Evolutionary conservation across 306 rosid genomes (phyloP).

Genomic region (Mucuna pruriens): DNA sequence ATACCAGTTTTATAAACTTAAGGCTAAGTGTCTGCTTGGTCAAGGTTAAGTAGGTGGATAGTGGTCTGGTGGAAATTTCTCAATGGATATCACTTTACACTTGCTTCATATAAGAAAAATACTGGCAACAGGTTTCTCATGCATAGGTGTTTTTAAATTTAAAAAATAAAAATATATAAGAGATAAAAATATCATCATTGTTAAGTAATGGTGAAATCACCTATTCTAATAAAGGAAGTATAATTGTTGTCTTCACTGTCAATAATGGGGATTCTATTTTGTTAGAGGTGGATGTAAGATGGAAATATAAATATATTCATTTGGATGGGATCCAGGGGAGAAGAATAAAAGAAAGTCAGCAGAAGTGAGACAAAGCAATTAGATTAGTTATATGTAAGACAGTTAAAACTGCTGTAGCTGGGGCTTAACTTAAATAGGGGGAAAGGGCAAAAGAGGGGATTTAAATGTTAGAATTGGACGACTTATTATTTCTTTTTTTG

Average conservation of each 20-base stretch:
- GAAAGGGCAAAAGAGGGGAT: not conserved
- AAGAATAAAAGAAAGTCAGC: not conserved
- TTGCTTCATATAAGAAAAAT: not conserved
- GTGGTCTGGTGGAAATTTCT: not conserved
- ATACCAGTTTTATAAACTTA: not conserved
- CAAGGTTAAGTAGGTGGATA: not conserved
- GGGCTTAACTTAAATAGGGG: not conserved
- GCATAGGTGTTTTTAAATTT: no score
- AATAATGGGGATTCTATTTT: not conserved
- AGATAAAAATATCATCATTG: no score
- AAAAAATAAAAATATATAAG: no score
- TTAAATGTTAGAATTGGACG: not conserved
- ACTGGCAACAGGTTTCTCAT: not conserved
- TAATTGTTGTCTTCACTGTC: not conserved
- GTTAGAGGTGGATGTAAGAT: not conserved
- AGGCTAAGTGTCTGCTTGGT: not conserved
- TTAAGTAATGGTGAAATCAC: not conserved
- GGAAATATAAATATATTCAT: slow-evolving; percentile 21
- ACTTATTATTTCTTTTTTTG: not conserved
- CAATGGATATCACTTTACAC: slow-evolving; percentile 3
- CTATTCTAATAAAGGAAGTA: not conserved
- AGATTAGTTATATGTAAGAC: not conserved
- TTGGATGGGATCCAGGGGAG: not conserved
- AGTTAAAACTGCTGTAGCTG: not conserved
- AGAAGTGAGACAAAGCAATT: not conserved